Percentiles rank a stretch among this genome's conserved stretches.
These are phyloP conservation scores for Debaryomyces fabryi DNA, from an alignment of 1,139 yeast genomes.

Conservation along the genomic window DNA sequence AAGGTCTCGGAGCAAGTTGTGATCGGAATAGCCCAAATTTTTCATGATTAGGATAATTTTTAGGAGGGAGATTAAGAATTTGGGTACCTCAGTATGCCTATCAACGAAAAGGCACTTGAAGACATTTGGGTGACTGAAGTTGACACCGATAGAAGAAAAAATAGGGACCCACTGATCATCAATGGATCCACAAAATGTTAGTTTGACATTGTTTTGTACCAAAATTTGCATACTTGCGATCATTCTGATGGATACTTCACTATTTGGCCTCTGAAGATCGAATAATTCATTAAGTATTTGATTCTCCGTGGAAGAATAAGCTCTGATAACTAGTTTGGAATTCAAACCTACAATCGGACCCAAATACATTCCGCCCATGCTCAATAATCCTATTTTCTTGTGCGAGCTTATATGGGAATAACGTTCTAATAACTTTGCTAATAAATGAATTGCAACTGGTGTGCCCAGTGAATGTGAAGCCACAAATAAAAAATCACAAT, in stretches of 20 bases:
- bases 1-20: constrained; percentile 33
- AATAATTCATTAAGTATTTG: constrained; percentile 52
- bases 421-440: constrained; percentile 31
- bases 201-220: constrained; percentile 45
- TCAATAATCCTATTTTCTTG: constrained; percentile 42
- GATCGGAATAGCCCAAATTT: constrained; percentile 43
- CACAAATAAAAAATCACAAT: constrained; percentile 46
- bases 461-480: constrained; percentile 51
- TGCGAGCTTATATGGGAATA: constrained; percentile 8
- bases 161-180: constrained; percentile 51
- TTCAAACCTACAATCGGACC: constrained; percentile 52
- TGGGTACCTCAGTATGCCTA: constrained; percentile 28
- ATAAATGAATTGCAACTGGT: constrained; percentile 46
- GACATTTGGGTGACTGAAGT: constrained; percentile 56
- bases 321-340: constrained; percentile 48
- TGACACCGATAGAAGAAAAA: constrained; percentile 46
- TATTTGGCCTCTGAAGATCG: constrained; percentile 45
- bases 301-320: constrained; percentile 49
- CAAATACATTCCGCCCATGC: constrained; percentile 47
- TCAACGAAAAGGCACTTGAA: constrained; percentile 43
- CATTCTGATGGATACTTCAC: constrained; percentile 34
- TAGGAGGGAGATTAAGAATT: constrained; percentile 34
- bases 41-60: constrained; percentile 36
- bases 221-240: constrained; percentile 35
- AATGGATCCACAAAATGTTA: constrained; percentile 51